Conservation (phyloP, 768 basidiomycete species). For the Russula earlei region DNA sequence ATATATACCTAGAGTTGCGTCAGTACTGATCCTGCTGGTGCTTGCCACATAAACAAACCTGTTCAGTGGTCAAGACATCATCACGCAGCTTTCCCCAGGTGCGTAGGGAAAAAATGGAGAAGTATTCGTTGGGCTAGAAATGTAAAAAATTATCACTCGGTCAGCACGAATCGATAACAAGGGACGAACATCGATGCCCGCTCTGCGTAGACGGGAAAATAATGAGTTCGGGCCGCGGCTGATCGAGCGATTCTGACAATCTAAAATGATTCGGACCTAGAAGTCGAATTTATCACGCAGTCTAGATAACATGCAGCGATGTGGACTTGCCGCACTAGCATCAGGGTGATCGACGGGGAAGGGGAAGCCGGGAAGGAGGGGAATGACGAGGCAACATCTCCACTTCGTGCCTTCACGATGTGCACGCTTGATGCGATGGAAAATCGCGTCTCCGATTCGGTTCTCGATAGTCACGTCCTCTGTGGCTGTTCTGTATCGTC, state of each 20-base stretch:
- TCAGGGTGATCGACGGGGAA: conserved; percentile 89
- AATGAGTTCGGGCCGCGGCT: conserved; percentile 87
- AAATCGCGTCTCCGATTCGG: conserved; percentile 88
- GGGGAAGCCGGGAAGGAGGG: conserved; percentile 86
- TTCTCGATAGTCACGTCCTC: conserved; percentile 87
- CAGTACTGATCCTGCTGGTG: conserved; percentile 1
- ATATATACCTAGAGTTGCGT: conserved; percentile 61
- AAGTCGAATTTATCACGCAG: conserved; percentile 5
- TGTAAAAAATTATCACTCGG: conserved; percentile 2
- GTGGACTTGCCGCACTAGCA: conserved; percentile 69
- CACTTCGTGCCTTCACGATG: conserved; percentile 72
- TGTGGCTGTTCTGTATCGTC: conserved; percentile 54
- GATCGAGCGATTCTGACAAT: conserved; percentile 89
- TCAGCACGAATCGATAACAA: not conserved
- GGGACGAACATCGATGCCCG: conserved; percentile 73
- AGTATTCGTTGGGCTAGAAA: conserved; percentile 80
- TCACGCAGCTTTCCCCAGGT: conserved; percentile 90
- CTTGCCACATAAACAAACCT: conserved; percentile 35
- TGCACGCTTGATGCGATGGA: conserved; percentile 83
- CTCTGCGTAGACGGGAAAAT: conserved; percentile 72
- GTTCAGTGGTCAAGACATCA: conserved; percentile 79
- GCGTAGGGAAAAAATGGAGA: conserved; percentile 81
- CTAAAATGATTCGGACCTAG: conserved; percentile 87
- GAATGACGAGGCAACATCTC: conserved; percentile 90
- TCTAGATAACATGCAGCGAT: not conserved